phyloP scores from a whole-genome alignment of 2,329 filamentous ascomycete genomes.

The Pyrenochaeta sp. region DNA sequence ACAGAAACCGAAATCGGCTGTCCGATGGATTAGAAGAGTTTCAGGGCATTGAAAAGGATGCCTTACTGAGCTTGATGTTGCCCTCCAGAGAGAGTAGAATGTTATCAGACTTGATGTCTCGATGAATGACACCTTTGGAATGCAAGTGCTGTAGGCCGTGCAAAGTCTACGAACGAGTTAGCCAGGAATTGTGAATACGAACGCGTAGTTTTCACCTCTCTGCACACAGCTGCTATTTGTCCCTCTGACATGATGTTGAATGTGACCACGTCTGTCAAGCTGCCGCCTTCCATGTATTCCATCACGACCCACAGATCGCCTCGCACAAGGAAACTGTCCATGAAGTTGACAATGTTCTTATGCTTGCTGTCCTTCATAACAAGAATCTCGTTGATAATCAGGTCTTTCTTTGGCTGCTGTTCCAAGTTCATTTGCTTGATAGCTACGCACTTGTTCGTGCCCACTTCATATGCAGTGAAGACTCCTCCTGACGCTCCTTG shows the following conservation, averaged over 20 bases:
- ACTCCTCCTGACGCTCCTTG: slow-evolving; percentile 97
- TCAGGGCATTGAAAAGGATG: neutral
- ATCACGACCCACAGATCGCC: slow-evolving; percentile 98
- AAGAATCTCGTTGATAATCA: slow-evolving; percentile 98
- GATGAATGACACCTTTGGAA: slow-evolving; percentile 96
- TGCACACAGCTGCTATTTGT: slow-evolving; percentile 94
- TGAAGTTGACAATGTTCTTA: slow-evolving; percentile 98
- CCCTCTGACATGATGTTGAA: slow-evolving; percentile 99
- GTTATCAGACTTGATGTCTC: slow-evolving; percentile 99
- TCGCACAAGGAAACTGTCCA: slow-evolving; percentile 90
- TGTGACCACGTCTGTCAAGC: slow-evolving; percentile 95
- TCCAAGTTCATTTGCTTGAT: slow-evolving; percentile 99
- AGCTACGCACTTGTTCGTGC: slow-evolving; percentile 85
- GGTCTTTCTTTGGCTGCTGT: slow-evolving; percentile 97
- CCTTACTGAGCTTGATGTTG: slow-evolving; percentile 94
- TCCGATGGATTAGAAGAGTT: slow-evolving; percentile 12
- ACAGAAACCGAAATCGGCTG: slow-evolving; percentile 98
- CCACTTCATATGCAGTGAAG: slow-evolving; percentile 86
- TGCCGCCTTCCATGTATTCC: slow-evolving; percentile 99
- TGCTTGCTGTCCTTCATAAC: slow-evolving; percentile 99
- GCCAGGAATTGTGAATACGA: no score
- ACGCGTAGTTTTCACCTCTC: slow-evolving; percentile 74
- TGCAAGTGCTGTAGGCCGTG: slow-evolving; percentile 93
- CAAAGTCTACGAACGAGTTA: slow-evolving; percentile 68
- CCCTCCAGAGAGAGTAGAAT: slow-evolving; percentile 92